Conservation (phyloP, 2,329 filamentous ascomycete genomes). For the Emergomyces orientalis region DNA sequence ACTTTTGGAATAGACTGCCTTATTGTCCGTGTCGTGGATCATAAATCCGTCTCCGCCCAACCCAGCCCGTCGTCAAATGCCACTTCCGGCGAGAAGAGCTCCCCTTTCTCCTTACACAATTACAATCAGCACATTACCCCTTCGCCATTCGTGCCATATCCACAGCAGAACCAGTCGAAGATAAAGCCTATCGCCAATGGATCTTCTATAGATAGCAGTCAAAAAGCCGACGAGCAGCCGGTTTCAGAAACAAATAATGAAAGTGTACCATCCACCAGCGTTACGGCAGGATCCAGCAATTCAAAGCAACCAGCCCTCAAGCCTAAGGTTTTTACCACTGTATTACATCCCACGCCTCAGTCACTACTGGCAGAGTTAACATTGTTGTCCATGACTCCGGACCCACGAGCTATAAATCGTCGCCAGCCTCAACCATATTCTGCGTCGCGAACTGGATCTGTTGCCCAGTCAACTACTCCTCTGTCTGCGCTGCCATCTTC, state of each 20-base stretch:
- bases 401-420: slow-evolving; percentile 41
- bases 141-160: slow-evolving; percentile 73
- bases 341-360: slow-evolving; percentile 74
- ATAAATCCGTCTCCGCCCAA: slow-evolving; percentile 59
- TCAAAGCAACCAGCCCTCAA: slow-evolving; percentile 41
- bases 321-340: slow-evolving; percentile 62
- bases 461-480: slow-evolving; percentile 57
- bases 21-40: slow-evolving; percentile 88
- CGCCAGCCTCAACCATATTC: slow-evolving; percentile 38
- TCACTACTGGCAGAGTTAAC: slow-evolving; percentile 66
- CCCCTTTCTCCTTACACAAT: slow-evolving; percentile 81
- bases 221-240: slow-evolving; percentile 1
- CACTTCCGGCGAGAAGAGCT: slow-evolving; percentile 51
- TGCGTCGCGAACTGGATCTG: slow-evolving; percentile 33
- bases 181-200: slow-evolving; percentile 27
- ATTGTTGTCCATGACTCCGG: slow-evolving; percentile 64
- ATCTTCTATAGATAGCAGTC: background rate
- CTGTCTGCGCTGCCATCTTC: slow-evolving; percentile 51
- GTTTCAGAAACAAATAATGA: slow-evolving; percentile 19
- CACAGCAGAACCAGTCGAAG: slow-evolving; percentile 40
- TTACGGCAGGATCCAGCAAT: slow-evolving; percentile 39
- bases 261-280: slow-evolving; percentile 39
- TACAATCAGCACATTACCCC: slow-evolving; percentile 84
- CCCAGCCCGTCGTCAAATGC: slow-evolving; percentile 46
- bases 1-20: slow-evolving; percentile 51